These are phyloP conservation scores for Orbilia blumenaviensis DNA, from an alignment of 2,329 filamentous ascomycete genomes.

Conservation along the genomic window DNA sequence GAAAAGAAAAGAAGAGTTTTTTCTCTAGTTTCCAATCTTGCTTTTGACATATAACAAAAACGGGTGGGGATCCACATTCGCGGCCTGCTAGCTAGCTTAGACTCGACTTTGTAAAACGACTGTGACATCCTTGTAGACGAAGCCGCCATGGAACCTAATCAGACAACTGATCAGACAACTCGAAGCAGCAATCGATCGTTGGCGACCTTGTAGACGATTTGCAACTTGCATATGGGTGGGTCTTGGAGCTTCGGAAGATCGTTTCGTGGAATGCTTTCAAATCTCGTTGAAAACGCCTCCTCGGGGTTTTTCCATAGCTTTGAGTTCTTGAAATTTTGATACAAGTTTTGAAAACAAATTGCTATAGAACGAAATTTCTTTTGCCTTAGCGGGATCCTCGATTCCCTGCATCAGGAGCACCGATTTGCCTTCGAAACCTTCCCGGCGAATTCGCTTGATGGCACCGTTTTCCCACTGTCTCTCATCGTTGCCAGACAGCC, in stretches of 20 bases:
- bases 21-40: constrained; percentile 53
- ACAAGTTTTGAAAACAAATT: neutral
- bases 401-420: constrained; percentile 25
- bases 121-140: constrained; percentile 37
- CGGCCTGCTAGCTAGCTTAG: constrained; percentile 30
- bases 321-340: neutral
- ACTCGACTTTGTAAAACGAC: constrained; percentile 18
- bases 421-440: constrained; percentile 26
- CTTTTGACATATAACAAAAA: constrained; percentile 43
- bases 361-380: neutral
- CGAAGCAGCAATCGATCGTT: constrained; percentile 46
- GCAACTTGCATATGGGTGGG: constrained; percentile 41
- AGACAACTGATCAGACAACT: constrained; percentile 46
- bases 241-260: constrained; percentile 46
- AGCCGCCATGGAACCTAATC: constrained; percentile 41
- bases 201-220: constrained; percentile 44
- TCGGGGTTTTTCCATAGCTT: neutral
- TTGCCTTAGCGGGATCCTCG: constrained; percentile 1
- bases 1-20: constrained; percentile 17
- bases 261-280: constrained; percentile 24
- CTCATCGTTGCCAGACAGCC: constrained; percentile 17
- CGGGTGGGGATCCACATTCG: constrained; percentile 41
- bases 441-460: constrained; percentile 19
- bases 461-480: constrained; percentile 1
- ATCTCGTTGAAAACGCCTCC: neutral